Evolutionary conservation across 176 grass and related monocot genomes (phyloP).

Genomic region (Paspalum notatum): DNA sequence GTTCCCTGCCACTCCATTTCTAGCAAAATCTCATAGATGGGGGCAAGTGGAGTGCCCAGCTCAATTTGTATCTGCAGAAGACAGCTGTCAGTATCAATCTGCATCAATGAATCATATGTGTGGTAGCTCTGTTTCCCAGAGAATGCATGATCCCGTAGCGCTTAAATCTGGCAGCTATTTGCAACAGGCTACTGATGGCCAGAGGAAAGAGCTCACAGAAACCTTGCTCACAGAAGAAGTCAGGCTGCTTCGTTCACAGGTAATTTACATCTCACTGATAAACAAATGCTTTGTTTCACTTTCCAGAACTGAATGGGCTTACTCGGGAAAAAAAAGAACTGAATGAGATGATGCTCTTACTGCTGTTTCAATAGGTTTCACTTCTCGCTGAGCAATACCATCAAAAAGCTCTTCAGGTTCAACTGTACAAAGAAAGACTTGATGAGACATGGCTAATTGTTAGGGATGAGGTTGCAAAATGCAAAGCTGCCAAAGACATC

Average conservation of each 20-base stretch:
- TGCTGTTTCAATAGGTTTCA: slow-evolving; percentile 53
- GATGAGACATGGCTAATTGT: slow-evolving; percentile 83
- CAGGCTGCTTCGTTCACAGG: slow-evolving; percentile 68
- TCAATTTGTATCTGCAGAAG: slow-evolving; percentile 47
- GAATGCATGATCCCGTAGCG: slow-evolving; percentile 39
- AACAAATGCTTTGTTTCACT: background rate
- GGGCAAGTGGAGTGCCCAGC: slow-evolving; percentile 78
- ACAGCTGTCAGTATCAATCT: slow-evolving; percentile 38
- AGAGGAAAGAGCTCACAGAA: slow-evolving; percentile 62
- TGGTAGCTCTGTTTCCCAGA: slow-evolving; percentile 40
- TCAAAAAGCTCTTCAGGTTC: slow-evolving; percentile 58
- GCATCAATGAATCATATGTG: slow-evolving; percentile 33
- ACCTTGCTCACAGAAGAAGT: slow-evolving; percentile 71
- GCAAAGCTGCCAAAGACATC: slow-evolving; percentile 75
- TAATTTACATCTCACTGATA: slow-evolving; percentile 1
- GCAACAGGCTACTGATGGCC: slow-evolving; percentile 37
- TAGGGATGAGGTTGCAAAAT: slow-evolving; percentile 89
- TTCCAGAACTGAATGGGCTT: slow-evolving; percentile 2
- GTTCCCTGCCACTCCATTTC: slow-evolving; percentile 7
- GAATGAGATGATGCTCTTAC: background rate
- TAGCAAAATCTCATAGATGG: slow-evolving; percentile 62
- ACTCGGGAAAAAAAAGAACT: background rate
- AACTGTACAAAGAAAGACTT: slow-evolving; percentile 76
- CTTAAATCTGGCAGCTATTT: slow-evolving; percentile 32
- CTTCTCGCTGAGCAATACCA: slow-evolving; percentile 67